phyloP scores from a whole-genome alignment of 768 basidiomycete species.

The Calocybe gangraenosa region DNA sequence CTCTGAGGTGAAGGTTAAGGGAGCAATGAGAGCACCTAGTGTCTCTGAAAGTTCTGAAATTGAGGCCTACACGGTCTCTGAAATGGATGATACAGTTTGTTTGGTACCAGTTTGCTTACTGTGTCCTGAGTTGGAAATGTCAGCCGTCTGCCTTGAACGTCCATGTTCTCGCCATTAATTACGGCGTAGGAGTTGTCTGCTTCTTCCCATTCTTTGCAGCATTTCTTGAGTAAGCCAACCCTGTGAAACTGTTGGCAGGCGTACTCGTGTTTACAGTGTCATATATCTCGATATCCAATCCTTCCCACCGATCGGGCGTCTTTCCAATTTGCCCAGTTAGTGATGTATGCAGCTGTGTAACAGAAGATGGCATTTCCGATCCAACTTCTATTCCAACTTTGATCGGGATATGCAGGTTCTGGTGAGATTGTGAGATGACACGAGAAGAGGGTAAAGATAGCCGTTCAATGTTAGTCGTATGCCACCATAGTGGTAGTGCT shows the following conservation, averaged over 20 bases:
- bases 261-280: conserved; percentile 28
- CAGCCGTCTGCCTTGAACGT: conserved; percentile 25
- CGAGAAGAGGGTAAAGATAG: conserved; percentile 62
- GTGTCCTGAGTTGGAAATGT: conserved; percentile 22
- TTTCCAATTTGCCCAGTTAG: conserved; percentile 21
- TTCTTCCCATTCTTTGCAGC: conserved; percentile 5
- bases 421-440: conserved; percentile 48
- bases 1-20: conserved; percentile 37
- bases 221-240: not conserved
- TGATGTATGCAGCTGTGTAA: conserved; percentile 18
- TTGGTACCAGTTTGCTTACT: conserved; percentile 7
- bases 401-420: conserved; percentile 43
- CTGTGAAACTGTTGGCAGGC: conserved; percentile 12
- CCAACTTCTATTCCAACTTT: conserved; percentile 32
- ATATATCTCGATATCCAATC: conserved; percentile 34
- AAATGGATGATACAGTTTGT: conserved; percentile 14
- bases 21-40: conserved; percentile 34
- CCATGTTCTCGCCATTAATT: conserved; percentile 11
- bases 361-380: conserved; percentile 8
- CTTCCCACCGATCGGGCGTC: conserved; percentile 33
- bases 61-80: conserved; percentile 5
- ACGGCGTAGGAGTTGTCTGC: conserved; percentile 21
- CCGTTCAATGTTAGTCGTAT: conserved; percentile 84
- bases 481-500: conserved; percentile 91
- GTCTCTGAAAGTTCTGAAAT: conserved; percentile 24